Conservation (phyloP, 2,329 filamentous ascomycete genomes). For the Fusarium miscanthi region DNA sequence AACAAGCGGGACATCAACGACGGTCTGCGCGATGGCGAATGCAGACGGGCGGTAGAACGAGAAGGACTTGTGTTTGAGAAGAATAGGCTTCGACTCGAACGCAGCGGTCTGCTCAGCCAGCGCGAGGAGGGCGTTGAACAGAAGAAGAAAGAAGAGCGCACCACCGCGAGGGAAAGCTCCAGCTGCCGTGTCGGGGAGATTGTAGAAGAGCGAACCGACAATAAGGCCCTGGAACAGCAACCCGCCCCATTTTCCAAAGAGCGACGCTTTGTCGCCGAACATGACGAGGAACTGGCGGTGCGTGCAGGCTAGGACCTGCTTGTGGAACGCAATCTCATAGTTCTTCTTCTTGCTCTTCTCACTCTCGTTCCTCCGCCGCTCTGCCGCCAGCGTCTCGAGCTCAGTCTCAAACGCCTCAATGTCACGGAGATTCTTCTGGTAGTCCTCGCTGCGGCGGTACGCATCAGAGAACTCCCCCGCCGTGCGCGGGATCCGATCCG, state of each 20-base stretch:
- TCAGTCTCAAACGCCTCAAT: slow-evolving; percentile 73
- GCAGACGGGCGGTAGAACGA: slow-evolving; percentile 73
- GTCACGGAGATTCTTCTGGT: slow-evolving; percentile 69
- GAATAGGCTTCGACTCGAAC: slow-evolving; percentile 71
- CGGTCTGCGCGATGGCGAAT: slow-evolving; percentile 66
- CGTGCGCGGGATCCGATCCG: slow-evolving; percentile 75
- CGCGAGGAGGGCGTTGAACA: slow-evolving; percentile 74
- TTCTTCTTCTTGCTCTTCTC: slow-evolving; percentile 74
- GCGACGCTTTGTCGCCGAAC: slow-evolving; percentile 77
- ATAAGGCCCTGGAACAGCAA: slow-evolving; percentile 80
- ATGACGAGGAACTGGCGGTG: slow-evolving; percentile 84
- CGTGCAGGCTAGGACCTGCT: slow-evolving; percentile 77
- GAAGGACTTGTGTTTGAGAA: slow-evolving; percentile 77
- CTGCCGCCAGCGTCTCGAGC: slow-evolving; percentile 58
- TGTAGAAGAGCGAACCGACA: slow-evolving; percentile 82
- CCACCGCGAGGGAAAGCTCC: slow-evolving; percentile 71
- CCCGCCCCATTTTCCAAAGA: slow-evolving; percentile 84
- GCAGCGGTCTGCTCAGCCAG: slow-evolving; percentile 77
- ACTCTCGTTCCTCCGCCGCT: slow-evolving; percentile 69
- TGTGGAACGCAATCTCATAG: slow-evolving; percentile 80
- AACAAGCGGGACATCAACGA: slow-evolving; percentile 71
- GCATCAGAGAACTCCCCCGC: slow-evolving; percentile 73
- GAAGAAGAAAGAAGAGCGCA: slow-evolving; percentile 60
- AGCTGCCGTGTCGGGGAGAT: slow-evolving; percentile 66
- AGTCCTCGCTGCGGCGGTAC: slow-evolving; percentile 72